Conservation (phyloP, 768 basidiomycete species). For the Rhizopogon salebrosus region DNA sequence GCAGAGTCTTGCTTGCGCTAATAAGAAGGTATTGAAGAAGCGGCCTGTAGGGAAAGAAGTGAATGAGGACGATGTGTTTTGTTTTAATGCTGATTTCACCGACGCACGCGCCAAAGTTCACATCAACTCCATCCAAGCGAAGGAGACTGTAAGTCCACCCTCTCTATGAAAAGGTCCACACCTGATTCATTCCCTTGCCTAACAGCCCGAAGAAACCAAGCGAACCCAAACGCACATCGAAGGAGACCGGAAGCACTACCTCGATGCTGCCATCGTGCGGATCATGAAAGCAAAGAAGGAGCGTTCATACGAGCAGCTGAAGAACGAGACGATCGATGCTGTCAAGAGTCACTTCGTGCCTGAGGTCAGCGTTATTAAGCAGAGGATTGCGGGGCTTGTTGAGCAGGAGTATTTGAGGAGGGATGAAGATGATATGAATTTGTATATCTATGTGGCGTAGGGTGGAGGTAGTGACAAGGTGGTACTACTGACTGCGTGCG, state of each 20-base stretch:
- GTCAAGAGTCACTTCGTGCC: conserved; percentile 88
- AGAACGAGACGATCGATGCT: conserved; percentile 78
- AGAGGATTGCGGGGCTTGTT: conserved; percentile 73
- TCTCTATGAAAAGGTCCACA: no score
- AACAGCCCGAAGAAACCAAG: conserved; percentile 78
- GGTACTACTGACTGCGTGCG: no score
- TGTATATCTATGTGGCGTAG: conserved; percentile 78
- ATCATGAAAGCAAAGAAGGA: conserved; percentile 94
- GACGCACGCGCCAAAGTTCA: conserved; percentile 76
- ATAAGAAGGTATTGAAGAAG: conserved; percentile 84
- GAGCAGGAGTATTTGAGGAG: conserved; percentile 84
- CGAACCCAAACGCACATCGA: conserved; percentile 82
- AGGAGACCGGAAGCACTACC: conserved; percentile 75
- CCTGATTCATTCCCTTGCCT: neutral
- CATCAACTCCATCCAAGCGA: conserved; percentile 94
- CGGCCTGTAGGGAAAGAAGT: conserved; percentile 76
- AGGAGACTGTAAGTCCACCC: conserved; percentile 68
- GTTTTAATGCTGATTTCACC: conserved; percentile 77
- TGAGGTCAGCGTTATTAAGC: conserved; percentile 80
- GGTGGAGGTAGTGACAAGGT: no score
- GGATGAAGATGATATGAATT: conserved; percentile 63
- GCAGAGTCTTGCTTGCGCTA: conserved; percentile 90
- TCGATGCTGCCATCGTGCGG: conserved; percentile 95
- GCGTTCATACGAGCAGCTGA: conserved; percentile 72
- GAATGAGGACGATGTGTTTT: conserved; percentile 67